Evolutionary conservation across 495 filamentous ascomycete species (phyloP).

Genomic region (Trichoderma orchidacearum): DNA sequence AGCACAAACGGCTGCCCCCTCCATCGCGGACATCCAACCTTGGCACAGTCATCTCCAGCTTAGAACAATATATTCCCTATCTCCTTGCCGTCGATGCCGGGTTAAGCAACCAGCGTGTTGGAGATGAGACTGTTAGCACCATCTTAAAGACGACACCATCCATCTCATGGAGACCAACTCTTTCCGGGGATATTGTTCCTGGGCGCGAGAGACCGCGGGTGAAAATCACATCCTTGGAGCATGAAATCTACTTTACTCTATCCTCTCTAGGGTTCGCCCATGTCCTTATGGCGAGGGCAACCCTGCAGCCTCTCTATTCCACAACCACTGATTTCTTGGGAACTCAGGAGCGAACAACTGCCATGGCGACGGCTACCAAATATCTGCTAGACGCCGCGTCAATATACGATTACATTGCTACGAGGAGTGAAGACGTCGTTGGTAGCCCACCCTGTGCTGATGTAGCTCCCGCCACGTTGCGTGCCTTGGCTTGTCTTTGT

Average conservation of each 20-base stretch:
- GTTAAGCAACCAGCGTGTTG: slow-evolving; percentile 29
- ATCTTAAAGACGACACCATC: slow-evolving; percentile 31
- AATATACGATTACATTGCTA: slow-evolving; percentile 56
- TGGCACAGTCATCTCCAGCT: slow-evolving; percentile 45
- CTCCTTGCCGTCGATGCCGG: slow-evolving; percentile 61
- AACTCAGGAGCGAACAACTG: slow-evolving; percentile 48
- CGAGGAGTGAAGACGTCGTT: slow-evolving; percentile 21
- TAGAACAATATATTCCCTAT: slow-evolving; percentile 69
- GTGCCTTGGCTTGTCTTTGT: slow-evolving; percentile 58
- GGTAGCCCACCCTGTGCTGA: slow-evolving; percentile 36
- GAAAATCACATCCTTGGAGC: slow-evolving; percentile 61
- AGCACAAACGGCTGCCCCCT: slow-evolving; percentile 63
- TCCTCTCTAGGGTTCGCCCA: slow-evolving; percentile 63
- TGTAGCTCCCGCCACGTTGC: slow-evolving; percentile 48
- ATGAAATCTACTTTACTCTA: slow-evolving; percentile 68
- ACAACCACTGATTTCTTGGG: slow-evolving; percentile 44
- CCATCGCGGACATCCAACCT: slow-evolving; percentile 53
- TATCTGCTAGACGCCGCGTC: slow-evolving; percentile 64
- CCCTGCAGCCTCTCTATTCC: slow-evolving; percentile 36
- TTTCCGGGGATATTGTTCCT: slow-evolving; percentile 42
- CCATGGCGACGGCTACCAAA: slow-evolving; percentile 63
- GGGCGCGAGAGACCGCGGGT: slow-evolving; percentile 47
- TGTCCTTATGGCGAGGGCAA: slow-evolving; percentile 50
- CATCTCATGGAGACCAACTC: slow-evolving; percentile 72
- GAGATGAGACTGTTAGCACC: slow-evolving; percentile 47